These are phyloP conservation scores for Aspergillus oerlinghausenensis DNA, from an alignment of 2,329 filamentous ascomycete genomes.

Conservation along the genomic window DNA sequence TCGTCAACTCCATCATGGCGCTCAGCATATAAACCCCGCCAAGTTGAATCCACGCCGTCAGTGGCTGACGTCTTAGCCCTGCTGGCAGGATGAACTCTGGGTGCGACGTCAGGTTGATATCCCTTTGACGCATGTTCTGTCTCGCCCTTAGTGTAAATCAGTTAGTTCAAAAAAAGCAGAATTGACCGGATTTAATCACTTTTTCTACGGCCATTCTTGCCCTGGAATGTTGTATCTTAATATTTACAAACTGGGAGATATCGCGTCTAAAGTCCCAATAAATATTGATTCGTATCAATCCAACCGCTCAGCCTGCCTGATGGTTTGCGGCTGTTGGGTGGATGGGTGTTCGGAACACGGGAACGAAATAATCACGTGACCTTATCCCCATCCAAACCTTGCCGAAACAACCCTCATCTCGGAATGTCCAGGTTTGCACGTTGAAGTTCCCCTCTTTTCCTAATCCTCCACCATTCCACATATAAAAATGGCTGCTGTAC, in stretches of 20 bases:
- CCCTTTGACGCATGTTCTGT: slow-evolving; percentile 19
- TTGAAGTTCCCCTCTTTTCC: slow-evolving; percentile 28
- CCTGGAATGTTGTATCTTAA: not conserved
- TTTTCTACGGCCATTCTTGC: not conserved
- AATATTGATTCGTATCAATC: not conserved
- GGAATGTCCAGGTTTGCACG: slow-evolving; percentile 32
- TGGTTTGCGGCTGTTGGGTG: slow-evolving; percentile 1
- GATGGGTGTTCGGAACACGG: slow-evolving; percentile 24
- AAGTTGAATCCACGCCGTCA: slow-evolving; percentile 17
- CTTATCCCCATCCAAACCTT: slow-evolving; percentile 33
- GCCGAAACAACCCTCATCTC: slow-evolving; percentile 35
- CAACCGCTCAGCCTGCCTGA: not conserved
- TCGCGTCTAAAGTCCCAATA: not conserved
- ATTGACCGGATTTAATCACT: slow-evolving; percentile 15
- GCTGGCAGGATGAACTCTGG: slow-evolving; percentile 28
- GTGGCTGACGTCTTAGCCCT: slow-evolving; percentile 22
- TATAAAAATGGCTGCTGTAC: slow-evolving; percentile 42
- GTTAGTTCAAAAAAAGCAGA: slow-evolving; percentile 29
- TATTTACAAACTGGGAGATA: not conserved
- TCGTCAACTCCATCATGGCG: slow-evolving; percentile 99
- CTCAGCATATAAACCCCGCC: slow-evolving; percentile 64
- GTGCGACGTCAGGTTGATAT: slow-evolving; percentile 26
- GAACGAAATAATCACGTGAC: slow-evolving; percentile 27
- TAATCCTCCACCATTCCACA: slow-evolving; percentile 21
- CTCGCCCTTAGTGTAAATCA: slow-evolving; percentile 34